phyloP scores from a whole-genome alignment of 208 protist species.

The Strigomonas galati region DNA sequence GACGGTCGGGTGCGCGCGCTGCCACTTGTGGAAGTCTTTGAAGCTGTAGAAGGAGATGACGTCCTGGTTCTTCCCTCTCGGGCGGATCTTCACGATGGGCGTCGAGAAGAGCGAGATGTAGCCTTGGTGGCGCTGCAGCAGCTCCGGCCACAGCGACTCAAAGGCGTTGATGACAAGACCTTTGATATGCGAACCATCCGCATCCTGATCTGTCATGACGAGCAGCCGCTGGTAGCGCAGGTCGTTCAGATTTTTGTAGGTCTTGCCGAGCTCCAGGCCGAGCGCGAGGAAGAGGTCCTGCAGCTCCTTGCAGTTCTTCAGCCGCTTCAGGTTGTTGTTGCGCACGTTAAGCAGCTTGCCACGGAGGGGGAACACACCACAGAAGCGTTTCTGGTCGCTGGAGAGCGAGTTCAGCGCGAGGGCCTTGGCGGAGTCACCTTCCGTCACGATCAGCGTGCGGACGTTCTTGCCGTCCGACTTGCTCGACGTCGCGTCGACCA shows the following conservation, averaged over 20 bases:
- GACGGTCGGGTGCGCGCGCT: conserved; percentile 59
- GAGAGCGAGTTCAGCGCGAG: conserved; percentile 95
- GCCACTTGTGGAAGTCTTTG: conserved; percentile 97
- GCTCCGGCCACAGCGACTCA: conserved; percentile 97
- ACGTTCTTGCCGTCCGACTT: conserved; percentile 69
- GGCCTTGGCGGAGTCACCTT: conserved; percentile 99
- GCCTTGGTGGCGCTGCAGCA: conserved; percentile 90
- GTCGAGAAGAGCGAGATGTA: conserved; percentile 98
- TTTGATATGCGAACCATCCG: conserved; percentile 99
- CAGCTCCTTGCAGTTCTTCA: conserved; percentile 94
- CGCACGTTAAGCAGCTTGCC: conserved; percentile 98
- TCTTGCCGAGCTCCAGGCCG: conserved; percentile 76
- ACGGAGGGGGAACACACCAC: conserved; percentile 97
- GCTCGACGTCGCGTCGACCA: conserved; percentile 91
- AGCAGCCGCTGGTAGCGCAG: conserved; percentile 99
- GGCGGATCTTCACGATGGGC: conserved; percentile 98
- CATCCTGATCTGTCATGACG: conserved; percentile 99
- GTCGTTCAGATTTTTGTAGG: conserved; percentile 60
- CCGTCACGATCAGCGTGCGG: conserved; percentile 98
- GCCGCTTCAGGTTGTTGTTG: conserved; percentile 89
- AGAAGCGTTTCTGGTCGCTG: conserved; percentile 95
- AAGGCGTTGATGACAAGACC: conserved; percentile 99
- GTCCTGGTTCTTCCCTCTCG: conserved; percentile 65
- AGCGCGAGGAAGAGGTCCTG: conserved; percentile 85
- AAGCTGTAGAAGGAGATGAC: conserved; percentile 97